Evolutionary conservation across 495 filamentous ascomycete species (phyloP), one percentile per base, ranked within the genome.

Genomic region (Neurospora sp.): DNA sequence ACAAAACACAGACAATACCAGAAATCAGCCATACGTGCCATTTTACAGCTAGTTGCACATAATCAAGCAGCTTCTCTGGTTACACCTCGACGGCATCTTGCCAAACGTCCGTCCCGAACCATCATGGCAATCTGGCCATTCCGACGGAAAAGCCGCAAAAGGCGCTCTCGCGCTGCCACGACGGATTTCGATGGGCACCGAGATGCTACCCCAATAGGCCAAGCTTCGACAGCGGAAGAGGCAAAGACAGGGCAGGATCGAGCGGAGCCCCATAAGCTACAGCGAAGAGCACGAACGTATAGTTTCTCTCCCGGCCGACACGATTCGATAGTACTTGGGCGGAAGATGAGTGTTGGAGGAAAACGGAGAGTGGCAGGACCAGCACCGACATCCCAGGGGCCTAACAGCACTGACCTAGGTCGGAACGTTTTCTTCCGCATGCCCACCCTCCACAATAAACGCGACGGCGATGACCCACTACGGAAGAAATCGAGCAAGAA

Each of bases 91-190:
- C 53, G 53, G 53, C 7, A 31, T 35, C 53, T 35, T 65, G 53
- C 53, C 27, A 65, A 65, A 65, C 27, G 40, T 22, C 38, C 9
- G n/a, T 9, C n/a, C 4, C 22, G 45, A 35, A 48, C 9, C 65
- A 70, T 79, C 74, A 93, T 93, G 91, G 88, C 88, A 78, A 83
- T 93, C 83, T 94, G 92, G 92, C 92, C 90, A 41, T 94, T 93
- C 81, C 86, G 91, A 81, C 89, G 91, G 72, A 91, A 86, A 80
- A 89, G 85, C 84, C 82, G 83, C 72, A 82, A 84, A 76, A 84
- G 82, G 75, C 82, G 82, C 74, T 76, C 81, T 45, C 77, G 79
- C 40, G 79, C 80, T 45, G 83, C 78, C 73, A 81, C 82, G 40
- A 74, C 79, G 4, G 77, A 82, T 37, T 74, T 79, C 35, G 81